These are phyloP conservation scores for Penicillium angulare DNA, from an alignment of 495 filamentous ascomycete species.

Conservation along the genomic window DNA sequence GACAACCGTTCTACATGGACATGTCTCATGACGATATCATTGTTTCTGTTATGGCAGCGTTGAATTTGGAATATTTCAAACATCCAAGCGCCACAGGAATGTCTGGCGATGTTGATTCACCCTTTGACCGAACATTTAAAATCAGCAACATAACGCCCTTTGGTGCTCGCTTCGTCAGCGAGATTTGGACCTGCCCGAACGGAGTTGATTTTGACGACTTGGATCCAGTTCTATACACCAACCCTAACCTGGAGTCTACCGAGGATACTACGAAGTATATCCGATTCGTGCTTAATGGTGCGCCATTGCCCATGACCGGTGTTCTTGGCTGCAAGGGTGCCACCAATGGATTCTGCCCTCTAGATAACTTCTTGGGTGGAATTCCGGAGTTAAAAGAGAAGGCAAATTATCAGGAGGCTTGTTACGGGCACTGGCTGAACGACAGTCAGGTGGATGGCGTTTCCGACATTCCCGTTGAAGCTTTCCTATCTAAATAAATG, in stretches of 20 bases:
- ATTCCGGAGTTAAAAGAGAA: conserved; percentile 19
- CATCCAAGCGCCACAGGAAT: conserved; percentile 44
- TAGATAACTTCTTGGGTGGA: conserved; percentile 20
- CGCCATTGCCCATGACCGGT: conserved; percentile 26
- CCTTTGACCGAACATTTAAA: conserved; percentile 15
- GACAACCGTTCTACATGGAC: conserved; percentile 52
- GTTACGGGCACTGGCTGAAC: conserved; percentile 22
- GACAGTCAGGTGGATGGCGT: background rate
- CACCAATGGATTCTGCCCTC: conserved; percentile 29
- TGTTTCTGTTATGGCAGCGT: conserved; percentile 44
- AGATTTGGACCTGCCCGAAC: conserved; percentile 44
- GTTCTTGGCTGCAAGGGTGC: conserved; percentile 17
- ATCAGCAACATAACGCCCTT: conserved; percentile 52
- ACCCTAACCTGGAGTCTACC: conserved; percentile 19
- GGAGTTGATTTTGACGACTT: conserved; percentile 17
- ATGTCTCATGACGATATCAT: conserved; percentile 44
- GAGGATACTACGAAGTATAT: conserved; percentile 25
- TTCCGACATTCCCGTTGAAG: background rate
- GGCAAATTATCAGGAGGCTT: conserved; percentile 29
- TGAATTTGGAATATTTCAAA: conserved; percentile 49
- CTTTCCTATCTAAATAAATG: background rate
- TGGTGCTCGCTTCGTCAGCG: conserved; percentile 59
- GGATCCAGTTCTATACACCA: conserved; percentile 24
- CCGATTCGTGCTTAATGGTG: conserved; percentile 30
- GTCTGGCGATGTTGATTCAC: conserved; percentile 48